A percentile compares a stretch with the other conserved stretches of the same genome.
These are phyloP conservation scores for Coniferiporia weirii DNA, from an alignment of 1,284 basidiomycete species.

Conservation along the genomic window DNA sequence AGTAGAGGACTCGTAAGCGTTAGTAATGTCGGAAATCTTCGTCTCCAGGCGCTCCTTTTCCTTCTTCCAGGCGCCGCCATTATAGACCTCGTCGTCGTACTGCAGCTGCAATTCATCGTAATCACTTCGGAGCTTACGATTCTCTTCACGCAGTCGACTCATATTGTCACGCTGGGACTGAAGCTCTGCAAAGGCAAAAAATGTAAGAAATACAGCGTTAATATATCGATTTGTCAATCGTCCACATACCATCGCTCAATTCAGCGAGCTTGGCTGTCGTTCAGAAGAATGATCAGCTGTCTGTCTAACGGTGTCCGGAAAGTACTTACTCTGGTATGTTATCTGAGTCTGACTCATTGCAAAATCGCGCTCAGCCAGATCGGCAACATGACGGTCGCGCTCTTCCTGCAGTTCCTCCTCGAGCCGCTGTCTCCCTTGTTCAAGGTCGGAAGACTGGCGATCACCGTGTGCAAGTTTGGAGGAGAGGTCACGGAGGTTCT, in stretches of 20 bases:
- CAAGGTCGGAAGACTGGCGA: constrained; percentile 62
- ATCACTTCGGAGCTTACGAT: constrained; percentile 70
- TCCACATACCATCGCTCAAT: constrained; percentile 60
- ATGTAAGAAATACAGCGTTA: background rate
- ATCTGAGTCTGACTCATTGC: constrained; percentile 73
- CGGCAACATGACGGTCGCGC: constrained; percentile 70
- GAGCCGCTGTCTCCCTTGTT: constrained; percentile 56
- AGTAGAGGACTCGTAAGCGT: constrained; percentile 73
- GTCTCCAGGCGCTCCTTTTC: constrained; percentile 81
- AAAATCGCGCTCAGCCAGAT: constrained; percentile 73
- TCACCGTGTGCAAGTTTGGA: constrained; percentile 63
- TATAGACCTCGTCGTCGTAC: constrained; percentile 75
- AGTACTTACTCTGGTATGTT: constrained; percentile 67
- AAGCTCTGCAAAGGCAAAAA: constrained; percentile 42
- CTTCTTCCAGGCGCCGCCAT: constrained; percentile 76
- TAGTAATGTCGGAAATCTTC: constrained; percentile 71
- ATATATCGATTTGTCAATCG: background rate
- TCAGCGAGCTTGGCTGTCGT: constrained; percentile 64
- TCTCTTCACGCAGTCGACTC: constrained; percentile 73
- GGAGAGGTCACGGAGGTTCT: constrained; percentile 57
- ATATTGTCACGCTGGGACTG: constrained; percentile 72
- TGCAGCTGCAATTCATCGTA: constrained; percentile 72
- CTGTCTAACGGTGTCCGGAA: background rate
- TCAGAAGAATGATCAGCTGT: constrained; percentile 14
- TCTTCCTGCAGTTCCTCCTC: constrained; percentile 73